Evolutionary conservation across 306 rosid species (phyloP), one percentile per base, ranked within the genome.

Genomic region (Cajanus cajan): DNA sequence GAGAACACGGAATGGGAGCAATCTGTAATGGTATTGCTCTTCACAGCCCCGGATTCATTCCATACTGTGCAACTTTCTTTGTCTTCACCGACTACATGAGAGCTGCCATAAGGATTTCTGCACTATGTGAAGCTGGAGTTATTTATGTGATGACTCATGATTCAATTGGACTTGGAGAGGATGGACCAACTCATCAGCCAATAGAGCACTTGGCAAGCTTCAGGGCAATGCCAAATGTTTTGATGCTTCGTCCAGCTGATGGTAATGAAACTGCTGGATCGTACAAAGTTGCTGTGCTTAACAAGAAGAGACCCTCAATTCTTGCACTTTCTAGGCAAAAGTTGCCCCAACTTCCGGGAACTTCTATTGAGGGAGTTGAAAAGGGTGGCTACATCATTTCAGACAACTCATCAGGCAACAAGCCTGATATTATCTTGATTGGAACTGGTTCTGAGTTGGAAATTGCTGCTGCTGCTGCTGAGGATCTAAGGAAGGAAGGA

Each of bases 11-110:
- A 28, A 96, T 96, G 99, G 99, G 98, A 83, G 98, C 97, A 80
- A 96, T 93, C 70, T 71, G 88, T 84, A 96, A 93, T 7, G 99
- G 99, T 50, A 90, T 96, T 84, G 93, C 87, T 77, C 98, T 78
- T 85, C 99, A 96, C 77, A 88, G 99, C 91, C 97, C 99, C 7
- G 97, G 98, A 39, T 31, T 96, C 15, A 83, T 93, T 83, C 98
- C 98, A 3, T 96, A 96, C 87, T 90, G 97, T 89, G 99, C 99
- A 78, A 96, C 99, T 59, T 96, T 93, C 96, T 95, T 95, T 84
- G 99, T 93, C 78, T 95, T 95, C 94, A 95, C 98, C 0, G 99
- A 95, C 89, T 95, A 95, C 82, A 95, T 95, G 98, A 93, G 99
- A 84, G 98, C 90, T 76, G 96, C 99, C 81, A 95, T 93, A n/a